Base-by-base conservation (phyloP, 768 basidiomycete genomes). In the Pleurotus eryngii region DNA sequence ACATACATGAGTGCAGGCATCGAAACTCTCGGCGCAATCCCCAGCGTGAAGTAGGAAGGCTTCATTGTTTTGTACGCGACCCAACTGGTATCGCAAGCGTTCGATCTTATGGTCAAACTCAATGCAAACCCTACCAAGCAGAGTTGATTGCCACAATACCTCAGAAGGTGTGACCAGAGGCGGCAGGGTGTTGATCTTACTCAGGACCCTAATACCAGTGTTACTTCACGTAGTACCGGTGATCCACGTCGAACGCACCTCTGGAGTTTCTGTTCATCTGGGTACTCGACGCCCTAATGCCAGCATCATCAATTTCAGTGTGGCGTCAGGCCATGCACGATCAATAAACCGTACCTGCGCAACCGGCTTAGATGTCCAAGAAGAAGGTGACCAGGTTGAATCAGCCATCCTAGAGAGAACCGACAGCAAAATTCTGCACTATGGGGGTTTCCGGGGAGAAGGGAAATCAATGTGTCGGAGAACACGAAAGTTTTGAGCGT, bases 1-100 rank as follows among this genome's bases (percentile, higher is more conserved):
- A 76, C 81, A 64, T 67, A 92, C 91, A 60, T 92, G 84, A 0
- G 90, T 93, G 68, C 92, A 95, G 0, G 92, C 92, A 63, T 91
- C 89, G 65, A 96, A 95, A 68, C 91, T 89, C 70, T 95, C 92
- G n/a, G 93, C 95, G 65, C 97, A 99, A 66, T 99, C 97, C 2
- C 97, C 97, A 0, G 97, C 97, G 60, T 99, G 97, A 2, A 99
- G 81, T 38, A 99, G 78, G 72, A 99, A 98, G 0, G 93, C 94
- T 65, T 95, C 85, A 60, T 92, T 91, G 17, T 79, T 79, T 63
- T 97, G 89, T 2, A 95, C 94, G 37, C 84, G 84, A 35, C 79
- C 74, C 17, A 98, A 76, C 60, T 95, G 92, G 66, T 85, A 79
- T 49, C 93, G 81, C 56, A 98, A 78, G 8, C 92, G 82, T 68